Base-by-base conservation (phyloP, 2,329 filamentous ascomycete genomes). In the Hypoxylon sp. region DNA sequence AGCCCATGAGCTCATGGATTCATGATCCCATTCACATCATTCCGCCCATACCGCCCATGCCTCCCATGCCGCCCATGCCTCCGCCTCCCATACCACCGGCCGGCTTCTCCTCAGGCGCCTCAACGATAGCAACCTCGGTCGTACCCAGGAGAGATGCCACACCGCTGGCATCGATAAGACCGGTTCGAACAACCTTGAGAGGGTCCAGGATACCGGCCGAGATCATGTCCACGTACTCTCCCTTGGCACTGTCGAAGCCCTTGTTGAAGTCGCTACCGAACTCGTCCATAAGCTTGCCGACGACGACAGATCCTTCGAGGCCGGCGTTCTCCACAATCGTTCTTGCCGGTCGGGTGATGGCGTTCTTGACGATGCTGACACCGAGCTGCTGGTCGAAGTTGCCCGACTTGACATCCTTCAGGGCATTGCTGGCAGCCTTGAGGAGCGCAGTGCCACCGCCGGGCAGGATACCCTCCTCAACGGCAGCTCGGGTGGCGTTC, bases 381-480 rank as follows among this genome's bases (percentile, higher is more conserved):
- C 95, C 95, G 66, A 99, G 92, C 82, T 97, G 92, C 84, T 99
- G 95, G 82, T 99, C 95, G 75, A 98, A 99, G 89, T 99, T 99
- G 82, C 83, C 82, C 50, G 91, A 78, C 87, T 97, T 96, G 76
- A 98, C 79, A 66, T 88, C 82, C 72, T 82, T 83, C 48, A 99
- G 86, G 55, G 92, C 92, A 77, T 97, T 94, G 79, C 88, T 88
- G 62, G 95, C 89, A 72, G 95, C 95, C 88, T 99, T 99, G 80
- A 99, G 89, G 48, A 99, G 88, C 72, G 93, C 95, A 73, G 95
- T 99, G 77, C 95, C 95, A 86, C 95, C 95, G 83, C 95, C 95
- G 69, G 95, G 95, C 67, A 99, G 89, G 78, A 99, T 99, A 80
- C 95, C 95, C 82, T 98, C 93, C 86, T 99, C 95, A 67, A 99